Evolutionary conservation across 2,329 filamentous ascomycete species (phyloP), one percentile per base, ranked within the genome.

Genomic region (Talaromyces sp.): DNA sequence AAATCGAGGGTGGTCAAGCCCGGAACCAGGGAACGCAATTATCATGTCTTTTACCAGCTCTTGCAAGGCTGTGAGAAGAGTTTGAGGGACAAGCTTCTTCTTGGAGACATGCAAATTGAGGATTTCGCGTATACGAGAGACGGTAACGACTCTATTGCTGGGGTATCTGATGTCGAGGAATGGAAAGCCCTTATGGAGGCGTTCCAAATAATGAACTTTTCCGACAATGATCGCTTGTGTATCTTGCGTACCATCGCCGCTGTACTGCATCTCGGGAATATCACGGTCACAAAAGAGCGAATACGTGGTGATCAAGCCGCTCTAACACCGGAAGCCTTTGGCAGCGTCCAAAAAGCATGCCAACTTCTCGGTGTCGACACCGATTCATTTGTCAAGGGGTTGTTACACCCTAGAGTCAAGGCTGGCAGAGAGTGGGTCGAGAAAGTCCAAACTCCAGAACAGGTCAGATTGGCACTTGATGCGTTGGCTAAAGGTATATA

Each of bases 371-470:
- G 93, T 0, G 93, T 99, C 19, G 86, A 91, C 2, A 74, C 90
- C 0, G 93, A 97, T 45, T 87, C 90, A 1, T 99, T 99, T 69
- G 83, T 96, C 11, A 91, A 93, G 74, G 93, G 92, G 0, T 82
- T 99, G 5, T 83, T 99, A 11, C 95, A 98, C 73, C 95, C 95
- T 10, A 91, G 88, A 65, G 96, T 99, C 47, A 97, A 97, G 78
- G 95, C 95, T 49, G 95, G 95, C 22, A 88, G 93, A 61, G 95
- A 99, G 80, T 98, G 94, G 95, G 95, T 99, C 2, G 93, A 98
- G 75, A 99, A 98, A 77, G 93, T 96, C 1, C 95, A 99, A 75
- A 98, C 94, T 0, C 94, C 95, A 0, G 96, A 99, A 69, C 95
- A 99, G 76, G 96, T 97, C 52, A 90, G 92, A 27, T 87, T 97